Conservation (phyloP, 2,329 filamentous ascomycete genomes). For the Paraconiothyrium brasiliense region DNA sequence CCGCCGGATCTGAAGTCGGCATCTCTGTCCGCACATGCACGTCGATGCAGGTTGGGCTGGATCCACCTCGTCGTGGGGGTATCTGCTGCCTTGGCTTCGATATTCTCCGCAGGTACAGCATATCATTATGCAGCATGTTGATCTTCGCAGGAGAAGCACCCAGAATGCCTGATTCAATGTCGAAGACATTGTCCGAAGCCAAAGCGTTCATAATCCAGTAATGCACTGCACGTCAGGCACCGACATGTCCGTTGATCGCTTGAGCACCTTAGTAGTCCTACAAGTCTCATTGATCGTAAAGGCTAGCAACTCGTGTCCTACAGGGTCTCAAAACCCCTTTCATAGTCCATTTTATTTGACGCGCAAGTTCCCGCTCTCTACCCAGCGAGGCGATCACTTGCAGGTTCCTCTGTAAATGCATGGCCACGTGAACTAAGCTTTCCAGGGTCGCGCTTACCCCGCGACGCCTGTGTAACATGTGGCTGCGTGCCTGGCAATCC, state of each 20-base stretch:
- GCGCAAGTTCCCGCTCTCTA: neutral
- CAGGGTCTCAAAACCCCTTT: neutral
- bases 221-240: no score
- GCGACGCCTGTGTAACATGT: neutral
- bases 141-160: neutral
- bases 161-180: neutral
- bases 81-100: no score
- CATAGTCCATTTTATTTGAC: neutral
- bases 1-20: neutral
- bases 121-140: neutral
- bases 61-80: neutral
- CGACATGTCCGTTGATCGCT: neutral
- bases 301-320: neutral
- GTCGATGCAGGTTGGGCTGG: neutral
- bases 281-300: neutral
- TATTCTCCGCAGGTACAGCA: neutral
- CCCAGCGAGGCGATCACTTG: neutral
- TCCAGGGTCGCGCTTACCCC: slow-evolving; percentile 15
- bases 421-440: slow-evolving; percentile 15
- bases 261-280: neutral
- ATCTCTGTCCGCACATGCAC: neutral
- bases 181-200: neutral
- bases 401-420: neutral
- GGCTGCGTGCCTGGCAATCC: slow-evolving; percentile 16
- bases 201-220: neutral